Conservation (phyloP, 345 rosid genomes). For the Sisymbrium irio region DNA sequence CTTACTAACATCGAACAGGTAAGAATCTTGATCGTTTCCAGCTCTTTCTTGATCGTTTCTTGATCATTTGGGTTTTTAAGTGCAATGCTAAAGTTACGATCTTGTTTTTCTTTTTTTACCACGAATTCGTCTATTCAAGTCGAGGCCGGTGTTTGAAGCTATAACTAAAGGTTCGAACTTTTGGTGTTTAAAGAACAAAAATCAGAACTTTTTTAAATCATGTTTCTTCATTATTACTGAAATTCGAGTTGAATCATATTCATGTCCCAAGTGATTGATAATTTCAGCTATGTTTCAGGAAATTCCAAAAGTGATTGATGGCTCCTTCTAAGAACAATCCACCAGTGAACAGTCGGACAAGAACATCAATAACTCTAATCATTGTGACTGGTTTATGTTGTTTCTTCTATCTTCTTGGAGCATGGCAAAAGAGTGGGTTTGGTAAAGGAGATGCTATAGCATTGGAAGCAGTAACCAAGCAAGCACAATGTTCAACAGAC, state of each 20-base stretch:
- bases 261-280: background rate
- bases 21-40: background rate
- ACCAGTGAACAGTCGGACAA: constrained; percentile 33
- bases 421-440: constrained; percentile 73
- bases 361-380: constrained; percentile 56
- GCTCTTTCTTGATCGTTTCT: background rate
- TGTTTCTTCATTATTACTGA: background rate
- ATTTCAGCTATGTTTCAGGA: constrained; percentile 19
- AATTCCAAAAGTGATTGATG: constrained; percentile 53
- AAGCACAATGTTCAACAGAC: constrained; percentile 47
- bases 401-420: constrained; percentile 67
- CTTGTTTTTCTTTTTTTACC: background rate
- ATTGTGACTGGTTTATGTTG: constrained; percentile 64
- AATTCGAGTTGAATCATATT: background rate
- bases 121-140: background rate
- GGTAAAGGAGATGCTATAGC: constrained; percentile 67
- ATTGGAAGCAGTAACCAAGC: constrained; percentile 42
- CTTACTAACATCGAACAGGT: background rate
- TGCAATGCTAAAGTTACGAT: background rate
- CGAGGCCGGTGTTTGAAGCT: background rate
- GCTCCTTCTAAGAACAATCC: constrained; percentile 40
- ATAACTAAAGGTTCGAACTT: background rate
- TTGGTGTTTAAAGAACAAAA: background rate
- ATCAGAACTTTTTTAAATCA: background rate
- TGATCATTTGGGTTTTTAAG: background rate